Base-by-base conservation (phyloP, 305 asterid species). In the Solanum hybrid region DNA sequence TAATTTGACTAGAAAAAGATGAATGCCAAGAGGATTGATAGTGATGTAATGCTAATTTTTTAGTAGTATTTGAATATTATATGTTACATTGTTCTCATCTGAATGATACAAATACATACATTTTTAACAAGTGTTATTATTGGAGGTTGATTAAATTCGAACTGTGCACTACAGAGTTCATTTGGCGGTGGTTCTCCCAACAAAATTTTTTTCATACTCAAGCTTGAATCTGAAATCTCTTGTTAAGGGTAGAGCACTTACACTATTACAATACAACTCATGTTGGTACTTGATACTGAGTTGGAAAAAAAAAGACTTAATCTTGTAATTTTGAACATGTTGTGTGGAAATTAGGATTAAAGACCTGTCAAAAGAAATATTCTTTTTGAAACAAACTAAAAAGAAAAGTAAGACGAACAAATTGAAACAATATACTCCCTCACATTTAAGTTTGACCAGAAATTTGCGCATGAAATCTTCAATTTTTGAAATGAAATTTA, bases 131-230 rank as follows among this genome's bases (percentile, higher is more conserved):
- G 1, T 57, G 11, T 18, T 3, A 6, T 39, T 39, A 39, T 3
- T 57, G 2, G 5, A 57, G 5, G 2, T 3, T 2, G 5, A 61
- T 7, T 61, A 61, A 61, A 61, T 20, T 8, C 3, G 71, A 20
- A 61, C 3, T 0, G 24, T 0, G 2, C 1, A 61, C 26, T 8
- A 0, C 0, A 20, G 0, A 5, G 11, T 0, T 0, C 1, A 61
- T 57, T 57, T 18, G n/a, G 9, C 0, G 24, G n/a, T 18, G n/a
- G n/a, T 6, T 0, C 0, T 57, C 4, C 4, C 67, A 18, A 16
- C 0, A 57, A 0, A 18, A 57, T 18, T 18, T 6, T 57, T 0
- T 57, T 0, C 10, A 6, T 57, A 57, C 69, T 57, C 26, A 20
- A 20, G 2, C 2, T 20, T 1, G n/a, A 51, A 1, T 3, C 1